These are phyloP conservation scores for Eimeria nieschulzi DNA, from an alignment of 169 alveolate genomes.

Conservation along the genomic window DNA sequence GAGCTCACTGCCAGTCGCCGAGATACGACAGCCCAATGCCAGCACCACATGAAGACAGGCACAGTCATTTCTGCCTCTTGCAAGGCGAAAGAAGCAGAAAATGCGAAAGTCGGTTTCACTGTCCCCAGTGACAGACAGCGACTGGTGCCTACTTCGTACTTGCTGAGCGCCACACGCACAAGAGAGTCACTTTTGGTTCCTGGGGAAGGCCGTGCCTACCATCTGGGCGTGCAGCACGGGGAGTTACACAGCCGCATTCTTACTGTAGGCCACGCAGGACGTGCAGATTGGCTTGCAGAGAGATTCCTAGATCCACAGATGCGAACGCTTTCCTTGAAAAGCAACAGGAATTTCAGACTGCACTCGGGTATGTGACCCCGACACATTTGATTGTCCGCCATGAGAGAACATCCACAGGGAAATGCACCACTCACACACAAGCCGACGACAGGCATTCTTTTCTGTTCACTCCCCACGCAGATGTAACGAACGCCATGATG, in stretches of 20 bases:
- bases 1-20: slow-evolving; percentile 24
- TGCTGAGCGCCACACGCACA: slow-evolving; percentile 59
- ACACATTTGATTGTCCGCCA: too few species aligned
- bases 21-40: slow-evolving; percentile 1
- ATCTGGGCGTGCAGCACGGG: slow-evolving; percentile 73
- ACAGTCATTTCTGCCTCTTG: not conserved
- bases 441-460: too few species aligned
- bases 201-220: slow-evolving; percentile 75
- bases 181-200: slow-evolving; percentile 73
- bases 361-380: slow-evolving; percentile 65
- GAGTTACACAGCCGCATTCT: slow-evolving; percentile 72
- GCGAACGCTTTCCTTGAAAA: slow-evolving; percentile 62
- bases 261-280: slow-evolving; percentile 73
- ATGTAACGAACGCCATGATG: too few species aligned
- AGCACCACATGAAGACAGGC: not conserved
- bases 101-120: not conserved
- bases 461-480: too few species aligned
- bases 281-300: slow-evolving; percentile 76
- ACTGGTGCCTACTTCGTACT: slow-evolving; percentile 1
- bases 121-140: slow-evolving; percentile 29
- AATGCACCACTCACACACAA: too few species aligned
- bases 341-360: slow-evolving; percentile 68
- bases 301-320: slow-evolving; percentile 67
- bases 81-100: not conserved
- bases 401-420: too few species aligned